phyloP scores from a whole-genome alignment of 2,329 filamentous ascomycete species.

The Fusarium solani-melongenae region DNA sequence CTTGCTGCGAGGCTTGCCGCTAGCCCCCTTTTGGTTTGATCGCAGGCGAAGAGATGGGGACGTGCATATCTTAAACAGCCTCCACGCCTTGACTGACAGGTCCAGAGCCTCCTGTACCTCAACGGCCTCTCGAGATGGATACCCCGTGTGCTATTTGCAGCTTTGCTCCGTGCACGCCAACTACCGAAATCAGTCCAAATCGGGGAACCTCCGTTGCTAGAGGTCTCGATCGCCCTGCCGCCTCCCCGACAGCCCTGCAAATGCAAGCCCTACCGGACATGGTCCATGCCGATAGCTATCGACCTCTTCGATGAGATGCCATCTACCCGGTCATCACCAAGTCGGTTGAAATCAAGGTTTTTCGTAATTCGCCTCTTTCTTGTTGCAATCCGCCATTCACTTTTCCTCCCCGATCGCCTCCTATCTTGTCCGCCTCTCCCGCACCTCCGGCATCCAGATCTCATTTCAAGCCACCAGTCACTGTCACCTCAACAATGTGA shows the following conservation, averaged over 20 bases:
- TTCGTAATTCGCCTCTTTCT: slow-evolving; percentile 11
- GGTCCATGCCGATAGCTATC: slow-evolving; percentile 7
- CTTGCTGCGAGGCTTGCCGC: slow-evolving; percentile 8
- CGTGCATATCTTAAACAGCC: slow-evolving; percentile 35
- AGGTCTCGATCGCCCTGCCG: slow-evolving; percentile 18
- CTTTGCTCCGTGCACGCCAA: slow-evolving; percentile 26
- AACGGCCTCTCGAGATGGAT: slow-evolving; percentile 11
- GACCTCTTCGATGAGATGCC: not conserved
- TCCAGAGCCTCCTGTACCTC: slow-evolving; percentile 16
- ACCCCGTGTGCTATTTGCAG: slow-evolving; percentile 22
- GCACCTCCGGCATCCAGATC: not conserved
- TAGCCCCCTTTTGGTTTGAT: slow-evolving; percentile 12
- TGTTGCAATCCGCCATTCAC: slow-evolving; percentile 10
- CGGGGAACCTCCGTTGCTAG: not conserved
- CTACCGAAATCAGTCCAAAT: slow-evolving; percentile 10
- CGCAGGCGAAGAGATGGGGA: slow-evolving; percentile 12
- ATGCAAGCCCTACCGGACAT: not conserved
- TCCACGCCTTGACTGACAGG: slow-evolving; percentile 17
- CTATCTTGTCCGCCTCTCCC: slow-evolving; percentile 6
- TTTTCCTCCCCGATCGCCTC: not conserved
- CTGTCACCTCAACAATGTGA: slow-evolving; percentile 32
- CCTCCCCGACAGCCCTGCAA: not conserved
- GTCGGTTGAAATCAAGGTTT: slow-evolving; percentile 15
- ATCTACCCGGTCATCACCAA: slow-evolving; percentile 10
- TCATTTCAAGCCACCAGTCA: slow-evolving; percentile 5